Base-by-base conservation (phyloP, 441 rosid species). In the Populus hybrid region DNA sequence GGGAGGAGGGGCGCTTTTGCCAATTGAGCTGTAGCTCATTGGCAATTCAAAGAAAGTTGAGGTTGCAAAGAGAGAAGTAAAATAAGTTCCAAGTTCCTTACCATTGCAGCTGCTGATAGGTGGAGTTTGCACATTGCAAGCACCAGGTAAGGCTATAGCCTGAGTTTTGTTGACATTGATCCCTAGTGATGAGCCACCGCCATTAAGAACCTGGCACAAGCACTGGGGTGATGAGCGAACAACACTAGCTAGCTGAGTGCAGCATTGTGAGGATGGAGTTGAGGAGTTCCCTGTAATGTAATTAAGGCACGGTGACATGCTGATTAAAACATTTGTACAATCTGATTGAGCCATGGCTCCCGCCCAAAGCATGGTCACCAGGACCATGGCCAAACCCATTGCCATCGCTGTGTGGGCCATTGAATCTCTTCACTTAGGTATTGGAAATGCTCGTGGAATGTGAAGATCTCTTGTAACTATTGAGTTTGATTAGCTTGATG, bases 51-150 rank as follows among this genome's bases (percentile, higher is more conserved):
- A 23, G 21, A 18, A 69, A 36, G 64, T 9, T 76, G 76, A 68
- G 36, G 64, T 74, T 73, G 71, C 42, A 38, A 50, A 26, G 12
- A 10, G 40, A 38, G 23, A 20, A 20, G 72, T 69, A 23, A 38
- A 38, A 6, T 53, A 45, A 69, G n/a, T 11, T 24, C 1, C 6
- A 14, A 45, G 14, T 1, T 71, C 78, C 84, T 84, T 89, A 94
- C 99, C 91, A 29, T 74, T 89, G 85, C 99, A 96, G 68, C 83
- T 61, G 84, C 91, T 93, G 76, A 80, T 50, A 33, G 99, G 90
- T 56, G 94, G 98, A 78, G 99, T 92, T 78, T 91, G 92, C 76
- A 94, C 91, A 31, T 90, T 90, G 87, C 99, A 96, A 65, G 93
- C 91, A 12, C 69, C 84, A 11, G 98, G 97, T 50, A 95, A 80